Conservation (phyloP, 352 stramenopile genomes). For the Saprolegnia diclina region DNA sequence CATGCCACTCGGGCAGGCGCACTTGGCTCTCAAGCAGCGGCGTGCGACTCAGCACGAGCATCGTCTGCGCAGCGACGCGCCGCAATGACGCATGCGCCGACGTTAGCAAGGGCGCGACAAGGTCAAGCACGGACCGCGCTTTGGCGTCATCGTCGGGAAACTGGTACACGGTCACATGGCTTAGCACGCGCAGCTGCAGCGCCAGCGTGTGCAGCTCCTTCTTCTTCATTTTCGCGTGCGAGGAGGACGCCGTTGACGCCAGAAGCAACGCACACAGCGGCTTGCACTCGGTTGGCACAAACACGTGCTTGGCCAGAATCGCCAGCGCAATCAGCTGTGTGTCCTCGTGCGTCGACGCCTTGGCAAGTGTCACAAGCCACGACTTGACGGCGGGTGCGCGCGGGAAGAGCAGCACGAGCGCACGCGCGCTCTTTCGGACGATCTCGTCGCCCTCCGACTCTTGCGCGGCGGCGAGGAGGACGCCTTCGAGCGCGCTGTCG, state of each 20-base stretch:
- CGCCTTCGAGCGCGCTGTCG: neutral
- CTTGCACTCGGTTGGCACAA: neutral
- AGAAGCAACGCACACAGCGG: neutral
- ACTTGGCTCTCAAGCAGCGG: constrained; percentile 46
- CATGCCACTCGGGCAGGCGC: constrained; percentile 60
- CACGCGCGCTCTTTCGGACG: constrained; percentile 12
- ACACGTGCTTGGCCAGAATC: constrained; percentile 12
- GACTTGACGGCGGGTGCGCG: neutral
- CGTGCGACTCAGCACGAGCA: constrained; percentile 66
- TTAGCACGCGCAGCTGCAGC: neutral
- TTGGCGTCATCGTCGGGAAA: neutral
- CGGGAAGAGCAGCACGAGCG: constrained; percentile 15
- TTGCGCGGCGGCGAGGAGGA: neutral
- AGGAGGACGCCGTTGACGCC: neutral
- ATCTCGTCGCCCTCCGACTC: neutral
- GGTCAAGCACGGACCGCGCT: neutral
- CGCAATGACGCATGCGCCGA: constrained; percentile 25
- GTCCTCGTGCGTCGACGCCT: neutral
- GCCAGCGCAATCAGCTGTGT: constrained; percentile 4
- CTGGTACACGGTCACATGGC: neutral
- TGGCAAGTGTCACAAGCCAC: neutral
- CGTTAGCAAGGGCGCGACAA: neutral
- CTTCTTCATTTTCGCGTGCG: neutral
- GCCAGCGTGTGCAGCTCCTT: neutral
- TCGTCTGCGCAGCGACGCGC: constrained; percentile 38